Base-by-base conservation (phyloP, 2,329 filamentous ascomycete species). In the Cylindrodendrum hubeiense region DNA sequence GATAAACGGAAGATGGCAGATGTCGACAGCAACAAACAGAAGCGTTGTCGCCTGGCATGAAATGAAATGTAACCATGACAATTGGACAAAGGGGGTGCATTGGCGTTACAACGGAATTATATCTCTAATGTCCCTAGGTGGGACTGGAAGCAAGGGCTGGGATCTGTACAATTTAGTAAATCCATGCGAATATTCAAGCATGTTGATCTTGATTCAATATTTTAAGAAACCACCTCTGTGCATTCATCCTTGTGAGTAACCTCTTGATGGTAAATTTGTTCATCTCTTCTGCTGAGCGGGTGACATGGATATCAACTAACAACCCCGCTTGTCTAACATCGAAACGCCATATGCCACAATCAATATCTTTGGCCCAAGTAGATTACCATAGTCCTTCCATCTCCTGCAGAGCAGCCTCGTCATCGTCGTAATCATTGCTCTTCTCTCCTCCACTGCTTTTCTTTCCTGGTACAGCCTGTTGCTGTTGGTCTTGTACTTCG, bases 351-450 rank as follows among this genome's bases (percentile, higher is more conserved):
- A 8, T n/a, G 15, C 5, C 8, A 39, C 37, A 39, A 5, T 13
- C 7, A n/a, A 8, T n/a, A n/a, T 5, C 17, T 39, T 39, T 30
- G n/a, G n/a, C 50, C 12, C 12, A 6, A 9, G 4, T 26, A 9
- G 21, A 22, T 66, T 34, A 86, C 85, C 84, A 88, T 24, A 87
- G 67, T 0, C 83, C 86, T 43, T 86, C 86, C 85, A 89, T 87
- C 67, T 88, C 88, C 39, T 86, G 88, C 88, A 94, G 90, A 1
- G 86, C 90, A 65, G 89, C 90, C 78, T 91, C 88, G 15, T 91
- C 90, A 58, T 90, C 89, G 1, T 84, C 86, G 75, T 87, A 89
- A 24, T 82, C 78, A 37, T 84, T 76, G 12, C 33, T 13, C n/a
- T 30, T 17, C 8, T 13, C 59, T 34, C 49, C 5, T 77, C 70